Evolutionary conservation across 805 yeast species (phyloP), one percentile per base, ranked within the genome.

Genomic region (Komagataella phaffii): DNA sequence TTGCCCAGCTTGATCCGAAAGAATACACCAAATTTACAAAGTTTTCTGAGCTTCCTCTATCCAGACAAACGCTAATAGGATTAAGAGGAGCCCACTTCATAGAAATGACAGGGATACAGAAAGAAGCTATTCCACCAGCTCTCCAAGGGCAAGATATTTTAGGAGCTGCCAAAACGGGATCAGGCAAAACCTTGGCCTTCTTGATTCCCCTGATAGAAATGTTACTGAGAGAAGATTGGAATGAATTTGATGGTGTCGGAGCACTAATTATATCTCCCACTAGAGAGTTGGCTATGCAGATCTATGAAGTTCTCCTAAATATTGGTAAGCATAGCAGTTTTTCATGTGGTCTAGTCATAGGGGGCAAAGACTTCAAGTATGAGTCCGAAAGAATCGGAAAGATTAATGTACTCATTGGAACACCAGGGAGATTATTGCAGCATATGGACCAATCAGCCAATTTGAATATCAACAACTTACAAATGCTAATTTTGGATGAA

Each of bases 201-300:
- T 69, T 89, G 57, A 74, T 89, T 47, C 97, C 97, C 1, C 76
- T 86, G 14, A 67, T 90, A 7, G 90, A 84, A 60, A 80, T 80
- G 50, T 70, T 89, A 52, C 75, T 77, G 53, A 75, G 81, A 54
- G 81, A 82, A 58, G 74, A 75, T 51, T 88, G 95, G 84, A 81
- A 88, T 48, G 93, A 83, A 55, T 73, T 68, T 58, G 97, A 89
- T 64, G 96, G 96, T 1, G 71, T 90, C 45, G 96, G 96, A 5
- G 96, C 96, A 0, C 70, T 89, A 53, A 80, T 89, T 21, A 80
- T 89, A n/a, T 81, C 96, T 1, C 96, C 97, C 3, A 89, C 96
- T 0, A 76, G 97, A 64, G 97, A 89, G 61, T 68, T 89, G 58
- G 96, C 96, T 0, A 81, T 88, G 55, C 97, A 89, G 67, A 89